Evolutionary conservation across 306 rosid genomes (phyloP), one percentile per base, ranked within the genome.

Genomic region (Carpinus viminea): DNA sequence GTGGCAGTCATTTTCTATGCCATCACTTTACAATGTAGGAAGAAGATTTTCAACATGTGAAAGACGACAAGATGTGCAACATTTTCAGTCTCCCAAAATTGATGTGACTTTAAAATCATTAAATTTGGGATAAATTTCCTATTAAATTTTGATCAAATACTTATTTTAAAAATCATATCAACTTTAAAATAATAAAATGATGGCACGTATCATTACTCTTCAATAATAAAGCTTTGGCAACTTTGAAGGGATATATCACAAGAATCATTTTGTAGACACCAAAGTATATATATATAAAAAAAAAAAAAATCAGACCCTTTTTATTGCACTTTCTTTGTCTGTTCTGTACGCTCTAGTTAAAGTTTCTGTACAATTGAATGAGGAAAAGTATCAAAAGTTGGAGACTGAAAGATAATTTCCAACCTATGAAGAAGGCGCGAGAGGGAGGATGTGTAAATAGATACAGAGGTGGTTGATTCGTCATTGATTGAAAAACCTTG

Each of bases 361-460:
- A 34, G 1, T 28, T 2, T 66, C 76, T 66, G 46, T 74, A 80
- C 70, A 80, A 80, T 74, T 68, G 45, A 38, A 66, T 74, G 70
- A 45, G 24, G 26, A 28, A 26, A 10, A 50, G 24, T 38, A 36
- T 38, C 70, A 68, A 77, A 28, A 28, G 46, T 71, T 26, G 81
- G 64, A 75, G 47, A 76, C 75, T 12, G 45, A 73, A 50, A 60
- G 34, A 52, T 72, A 43, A 65, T 68, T 70, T 60, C 21, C 73
- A 73, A 76, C 73, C 78, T 48, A 45, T 75, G 76, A 75, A 57
- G 45, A 51, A 79, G 74, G 55, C 64, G 55, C 69, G 55, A 45
- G 43, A 74, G 26, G 71, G 50, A 66, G 51, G 51, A 38, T n/a
- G 47, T 41, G 54, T 41, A n/a, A 54, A 50, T 72, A 76, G 15